Conservation (phyloP, 805 yeast species). For the Saccharomycopsis oosterbeekiorum region DNA sequence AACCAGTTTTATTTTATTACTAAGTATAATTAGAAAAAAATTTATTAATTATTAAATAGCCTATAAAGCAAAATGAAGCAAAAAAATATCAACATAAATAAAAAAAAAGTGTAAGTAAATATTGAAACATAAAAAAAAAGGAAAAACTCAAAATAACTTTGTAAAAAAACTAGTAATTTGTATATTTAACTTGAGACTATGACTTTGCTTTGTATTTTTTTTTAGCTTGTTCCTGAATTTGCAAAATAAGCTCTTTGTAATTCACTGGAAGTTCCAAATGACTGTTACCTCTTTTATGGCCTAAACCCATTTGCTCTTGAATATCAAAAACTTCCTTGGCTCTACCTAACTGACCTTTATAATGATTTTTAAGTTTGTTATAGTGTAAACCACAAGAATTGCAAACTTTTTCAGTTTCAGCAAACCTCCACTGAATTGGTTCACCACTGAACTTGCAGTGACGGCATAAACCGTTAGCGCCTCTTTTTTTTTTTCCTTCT, state of each 20-base stretch:
- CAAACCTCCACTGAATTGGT: background rate
- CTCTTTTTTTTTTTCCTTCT: background rate
- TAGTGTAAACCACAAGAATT: background rate
- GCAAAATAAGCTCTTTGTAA: background rate
- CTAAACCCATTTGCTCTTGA: background rate
- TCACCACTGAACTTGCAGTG: background rate
- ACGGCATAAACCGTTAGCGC: background rate
- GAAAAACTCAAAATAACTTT: no score
- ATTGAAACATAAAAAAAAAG: no score
- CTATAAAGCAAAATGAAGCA: no score
- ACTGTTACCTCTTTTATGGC: background rate
- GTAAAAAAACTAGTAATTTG: background rate
- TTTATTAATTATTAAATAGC: no score
- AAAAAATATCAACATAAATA: no score
- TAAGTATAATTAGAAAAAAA: no score
- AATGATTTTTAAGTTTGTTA: background rate
- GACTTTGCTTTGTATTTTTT: background rate
- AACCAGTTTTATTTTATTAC: no score
- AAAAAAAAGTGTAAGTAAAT: no score
- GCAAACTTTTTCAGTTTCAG: background rate
- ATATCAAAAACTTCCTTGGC: background rate
- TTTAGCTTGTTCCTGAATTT: background rate
- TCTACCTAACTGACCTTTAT: background rate
- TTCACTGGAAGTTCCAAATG: background rate
- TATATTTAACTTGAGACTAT: background rate